Evolutionary conservation across 495 filamentous ascomycete genomes (phyloP).

Genomic region (Penicillium desertorum): DNA sequence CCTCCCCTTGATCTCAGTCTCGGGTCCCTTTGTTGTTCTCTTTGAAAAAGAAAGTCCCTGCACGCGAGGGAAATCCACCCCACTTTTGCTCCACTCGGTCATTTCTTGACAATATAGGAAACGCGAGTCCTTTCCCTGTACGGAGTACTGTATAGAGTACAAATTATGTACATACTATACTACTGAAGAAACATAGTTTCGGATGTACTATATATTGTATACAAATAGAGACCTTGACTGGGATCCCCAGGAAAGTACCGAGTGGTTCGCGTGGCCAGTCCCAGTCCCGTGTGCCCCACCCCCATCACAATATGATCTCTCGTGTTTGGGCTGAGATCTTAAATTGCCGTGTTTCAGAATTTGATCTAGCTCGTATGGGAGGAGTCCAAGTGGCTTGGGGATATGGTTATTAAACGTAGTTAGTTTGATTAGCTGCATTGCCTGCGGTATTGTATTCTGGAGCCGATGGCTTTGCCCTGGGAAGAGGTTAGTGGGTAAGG

Average conservation of each 20-base stretch:
- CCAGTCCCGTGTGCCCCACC: background rate
- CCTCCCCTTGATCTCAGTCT: background rate
- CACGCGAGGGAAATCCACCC: conserved; percentile 7
- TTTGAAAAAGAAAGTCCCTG: background rate
- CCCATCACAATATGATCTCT: background rate
- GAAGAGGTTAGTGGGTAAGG: background rate
- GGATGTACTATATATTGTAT: background rate
- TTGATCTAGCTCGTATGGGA: background rate
- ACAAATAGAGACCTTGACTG: background rate
- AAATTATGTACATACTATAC: background rate
- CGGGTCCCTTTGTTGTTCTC: background rate
- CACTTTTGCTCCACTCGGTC: conserved; percentile 3
- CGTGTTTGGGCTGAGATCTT: background rate
- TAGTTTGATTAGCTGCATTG: conserved; percentile 5
- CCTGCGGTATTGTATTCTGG: background rate
- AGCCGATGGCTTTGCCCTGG: background rate
- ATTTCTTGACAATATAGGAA: background rate
- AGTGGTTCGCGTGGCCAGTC: too few species aligned
- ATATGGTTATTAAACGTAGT: conserved; percentile 11
- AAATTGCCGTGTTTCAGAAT: conserved; percentile 5
- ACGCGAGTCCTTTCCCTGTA: background rate
- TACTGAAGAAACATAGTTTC: background rate
- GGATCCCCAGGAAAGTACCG: background rate
- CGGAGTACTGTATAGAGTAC: background rate
- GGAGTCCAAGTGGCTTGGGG: background rate